A percentile compares a stretch with the other conserved stretches of the same genome.
phyloP scores from a whole-genome alignment of 371 early-diverging fungal genomes.

The Mucor saturninus region DNA sequence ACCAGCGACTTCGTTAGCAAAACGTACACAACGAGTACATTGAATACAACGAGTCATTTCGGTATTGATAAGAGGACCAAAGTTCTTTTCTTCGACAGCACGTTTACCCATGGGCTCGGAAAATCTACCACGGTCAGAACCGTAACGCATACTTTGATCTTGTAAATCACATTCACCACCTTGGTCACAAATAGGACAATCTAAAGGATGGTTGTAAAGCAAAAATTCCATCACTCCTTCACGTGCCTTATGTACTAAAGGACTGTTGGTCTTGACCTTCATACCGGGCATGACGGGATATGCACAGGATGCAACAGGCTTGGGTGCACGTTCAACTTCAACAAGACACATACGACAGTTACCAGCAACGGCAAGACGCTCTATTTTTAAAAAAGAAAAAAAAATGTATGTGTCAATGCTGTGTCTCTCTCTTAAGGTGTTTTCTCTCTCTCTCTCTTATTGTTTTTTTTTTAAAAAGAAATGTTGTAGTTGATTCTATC shows the following conservation, averaged over 20 bases:
- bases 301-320: conserved; percentile 96
- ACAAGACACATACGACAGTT: conserved; percentile 99
- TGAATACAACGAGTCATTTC: conserved; percentile 98
- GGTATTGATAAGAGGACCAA: conserved; percentile 96
- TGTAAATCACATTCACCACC: conserved; percentile 99
- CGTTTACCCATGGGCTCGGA: conserved; percentile 87
- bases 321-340: conserved; percentile 94
- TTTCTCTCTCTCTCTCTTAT: too few relatives aligned
- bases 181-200: conserved; percentile 98
- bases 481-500: neutral
- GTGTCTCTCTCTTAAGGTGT: too few relatives aligned
- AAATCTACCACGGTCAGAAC: conserved; percentile 93
- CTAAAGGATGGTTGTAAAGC: conserved; percentile 96
- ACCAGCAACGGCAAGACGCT: conserved; percentile 95
- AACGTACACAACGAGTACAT: conserved; percentile 98
- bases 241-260: conserved; percentile 94
- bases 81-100: conserved; percentile 96
- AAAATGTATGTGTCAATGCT: neutral
- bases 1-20: conserved; percentile 97
- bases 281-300: conserved; percentile 97
- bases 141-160: conserved; percentile 96
- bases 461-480: neutral
- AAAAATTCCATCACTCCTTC: conserved; percentile 99
- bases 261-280: conserved; percentile 94
- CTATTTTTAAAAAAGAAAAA: conserved; percentile 19